Base-by-base conservation (phyloP, 768 basidiomycete genomes). In the Suillus cothurnatus region DNA sequence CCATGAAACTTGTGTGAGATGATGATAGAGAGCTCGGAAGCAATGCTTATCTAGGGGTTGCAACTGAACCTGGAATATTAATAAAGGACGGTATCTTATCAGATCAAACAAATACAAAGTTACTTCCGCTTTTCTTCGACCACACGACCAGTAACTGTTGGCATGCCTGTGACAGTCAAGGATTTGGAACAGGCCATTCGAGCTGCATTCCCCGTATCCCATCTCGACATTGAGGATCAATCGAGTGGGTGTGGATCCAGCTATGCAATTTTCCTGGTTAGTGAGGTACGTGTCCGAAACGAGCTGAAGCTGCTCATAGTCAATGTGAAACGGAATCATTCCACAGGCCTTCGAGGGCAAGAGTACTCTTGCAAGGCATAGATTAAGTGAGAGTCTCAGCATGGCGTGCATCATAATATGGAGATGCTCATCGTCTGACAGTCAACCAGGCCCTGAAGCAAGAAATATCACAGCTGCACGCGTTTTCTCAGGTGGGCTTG, bases 161-260 rank as follows among this genome's bases (percentile, higher is more conserved):
- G 62, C 67, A 92, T 93, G 92, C 87, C 90, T 50, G 81, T 92
- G 68, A 81, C 85, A 63, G 71, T 76, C 15, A 70, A 74, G 57
- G 82, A 84, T 56, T 81, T 94, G 63, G 89, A 92, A 73, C 73
- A 78, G 38, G 85, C 87, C 23, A 86, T 94, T 67, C 85, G 87
- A 66, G 76, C 78, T n/a, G 84, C 85, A 1, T 83, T 93, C 60
- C 83, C 85, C 1, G 85, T 93, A 47, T 74, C 79, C 3, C 87
- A 92, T 71, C 82, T 94, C 17, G 85, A 92, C 71, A 88, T 95
- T 59, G 80, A 88, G 68, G 93, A 94, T 73, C 84, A 86, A 68
- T 93, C 92, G 0, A 90, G 81, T 68, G 92, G 92, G 7, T 95
- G 93, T 69, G 93, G 93, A 3, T 87, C 92, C 68, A 93, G 81